Evolutionary conservation across 352 stramenopile species (phyloP), one percentile per base, ranked within the genome.

Genomic region (Phytopythium cucurbitacearum): DNA sequence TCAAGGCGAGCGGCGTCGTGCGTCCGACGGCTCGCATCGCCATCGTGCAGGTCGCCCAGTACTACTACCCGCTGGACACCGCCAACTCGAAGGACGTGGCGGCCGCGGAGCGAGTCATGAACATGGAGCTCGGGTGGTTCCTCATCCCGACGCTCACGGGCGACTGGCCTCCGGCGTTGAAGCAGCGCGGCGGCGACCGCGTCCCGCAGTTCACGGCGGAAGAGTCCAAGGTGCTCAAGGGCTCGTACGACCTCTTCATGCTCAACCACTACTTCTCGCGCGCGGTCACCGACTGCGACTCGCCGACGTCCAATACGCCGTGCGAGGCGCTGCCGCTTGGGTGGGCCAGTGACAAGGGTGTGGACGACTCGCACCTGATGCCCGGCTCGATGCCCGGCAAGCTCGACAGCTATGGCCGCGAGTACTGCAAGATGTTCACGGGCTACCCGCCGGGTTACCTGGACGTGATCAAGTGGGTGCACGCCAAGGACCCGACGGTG

Each of bases 231-330:
- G 28, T 88, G 36, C 51, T 98, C 13, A 71, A 73, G 36, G 79
- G 75, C 9, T 96, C 84, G 16, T 83, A 81, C 58, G 95, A 99
- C 51, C 89, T 98, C 47, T 86, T 98, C 53, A 97, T 96, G 49
- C 67, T 98, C 6, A 98, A 98, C 65, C 88, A 98, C 65, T 98
- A 98, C 71, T 72, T 62, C 12, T 80, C 76, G 15, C 76, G 73
- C 49, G 54, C 69, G 3, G 80, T 85, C 40, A 84, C 73, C 0
- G 69, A 91, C 62, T 85, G 73, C 34, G 35, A 50, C 15, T 71
- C 60, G 3, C 45, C 51, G 1, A 57, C 53, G 28, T 74, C 71
- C 9, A 61, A 63, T 13, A 56, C 66, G 9, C 59, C 64, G 13
- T 87, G 76, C 56, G 57, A 66, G 32, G 66, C 65, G 51, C 62